Conservation (phyloP, 768 basidiomycete species). For the Collybia nuda region DNA sequence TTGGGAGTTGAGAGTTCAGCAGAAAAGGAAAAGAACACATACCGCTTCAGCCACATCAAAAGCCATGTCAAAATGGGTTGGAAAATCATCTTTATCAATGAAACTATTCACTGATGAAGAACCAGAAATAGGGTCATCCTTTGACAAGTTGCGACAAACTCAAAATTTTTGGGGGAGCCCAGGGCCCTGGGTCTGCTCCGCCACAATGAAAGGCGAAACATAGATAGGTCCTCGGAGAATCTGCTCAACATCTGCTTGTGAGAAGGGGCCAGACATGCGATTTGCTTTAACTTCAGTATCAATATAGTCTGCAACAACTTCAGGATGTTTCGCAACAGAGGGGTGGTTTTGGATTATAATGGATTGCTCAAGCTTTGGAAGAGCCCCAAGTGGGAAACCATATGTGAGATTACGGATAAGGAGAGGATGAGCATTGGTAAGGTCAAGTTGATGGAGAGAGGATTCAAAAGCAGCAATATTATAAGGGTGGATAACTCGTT, state of each 20-base stretch:
- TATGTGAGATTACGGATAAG: constrained; percentile 13
- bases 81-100: too few relatives aligned
- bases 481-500: constrained; percentile 14
- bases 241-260: background rate
- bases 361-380: constrained; percentile 14
- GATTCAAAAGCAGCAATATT: constrained; percentile 9
- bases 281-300: constrained; percentile 3
- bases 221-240: background rate
- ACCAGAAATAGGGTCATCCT: constrained; percentile 2
- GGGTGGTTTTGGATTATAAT: constrained; percentile 22
- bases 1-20: background rate
- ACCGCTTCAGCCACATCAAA: constrained; percentile 10
- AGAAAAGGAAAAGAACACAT: constrained; percentile 2
- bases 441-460: background rate
- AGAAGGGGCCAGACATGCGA: constrained; percentile 1
- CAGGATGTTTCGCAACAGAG: constrained; percentile 2
- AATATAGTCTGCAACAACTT: constrained; percentile 15
- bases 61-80: too few relatives aligned
- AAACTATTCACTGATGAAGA: constrained; percentile 12
- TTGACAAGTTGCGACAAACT: constrained; percentile 20
- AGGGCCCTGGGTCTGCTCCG: constrained; percentile 8
- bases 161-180: constrained; percentile 7
- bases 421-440: too few relatives aligned
- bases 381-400: constrained; percentile 24
- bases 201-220: background rate